Conservation (phyloP, 2,329 filamentous ascomycete species). For the Ophiostoma piceae region DNA sequence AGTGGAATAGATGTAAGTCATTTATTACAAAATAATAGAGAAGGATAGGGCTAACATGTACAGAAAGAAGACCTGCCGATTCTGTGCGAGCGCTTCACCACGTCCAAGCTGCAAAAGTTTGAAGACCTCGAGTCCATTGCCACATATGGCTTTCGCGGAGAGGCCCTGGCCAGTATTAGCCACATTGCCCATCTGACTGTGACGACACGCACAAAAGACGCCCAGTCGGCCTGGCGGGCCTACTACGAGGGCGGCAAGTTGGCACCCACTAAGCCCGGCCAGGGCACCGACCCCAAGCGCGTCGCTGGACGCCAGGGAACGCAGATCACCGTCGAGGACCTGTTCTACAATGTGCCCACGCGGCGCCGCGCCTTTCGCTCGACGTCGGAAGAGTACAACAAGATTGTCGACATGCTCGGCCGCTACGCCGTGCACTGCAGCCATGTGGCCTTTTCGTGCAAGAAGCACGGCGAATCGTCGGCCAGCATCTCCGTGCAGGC, state of each 20-base stretch:
- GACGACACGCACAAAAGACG: conserved; percentile 86
- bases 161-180: conserved; percentile 94
- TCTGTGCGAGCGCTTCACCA: conserved; percentile 92
- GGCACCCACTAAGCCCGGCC: conserved; percentile 77
- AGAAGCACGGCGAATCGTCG: conserved; percentile 86
- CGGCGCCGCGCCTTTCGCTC: conserved; percentile 86
- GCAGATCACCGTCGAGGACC: conserved; percentile 91
- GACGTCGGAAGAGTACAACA: conserved; percentile 89
- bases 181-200: conserved; percentile 95
- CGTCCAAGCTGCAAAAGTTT: conserved; percentile 88
- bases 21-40: background rate
- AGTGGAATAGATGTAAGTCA: conserved; percentile 78
- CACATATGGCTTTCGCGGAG: conserved; percentile 96
- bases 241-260: conserved; percentile 81
- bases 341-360: conserved; percentile 95
- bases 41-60: background rate
- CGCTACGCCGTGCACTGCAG: conserved; percentile 88
- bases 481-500: conserved; percentile 75
- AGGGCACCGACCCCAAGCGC: conserved; percentile 77
- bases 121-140: conserved; percentile 85
- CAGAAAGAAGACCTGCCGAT: conserved; percentile 91
- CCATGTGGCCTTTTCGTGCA: conserved; percentile 92
- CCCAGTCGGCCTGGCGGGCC: conserved; percentile 83
- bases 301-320: conserved; percentile 84
- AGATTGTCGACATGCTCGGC: conserved; percentile 91